A percentile compares a stretch with the other conserved stretches of the same genome.
phyloP scores from a whole-genome alignment of 352 stramenopile genomes.

The Pythium aphanidermatum region DNA sequence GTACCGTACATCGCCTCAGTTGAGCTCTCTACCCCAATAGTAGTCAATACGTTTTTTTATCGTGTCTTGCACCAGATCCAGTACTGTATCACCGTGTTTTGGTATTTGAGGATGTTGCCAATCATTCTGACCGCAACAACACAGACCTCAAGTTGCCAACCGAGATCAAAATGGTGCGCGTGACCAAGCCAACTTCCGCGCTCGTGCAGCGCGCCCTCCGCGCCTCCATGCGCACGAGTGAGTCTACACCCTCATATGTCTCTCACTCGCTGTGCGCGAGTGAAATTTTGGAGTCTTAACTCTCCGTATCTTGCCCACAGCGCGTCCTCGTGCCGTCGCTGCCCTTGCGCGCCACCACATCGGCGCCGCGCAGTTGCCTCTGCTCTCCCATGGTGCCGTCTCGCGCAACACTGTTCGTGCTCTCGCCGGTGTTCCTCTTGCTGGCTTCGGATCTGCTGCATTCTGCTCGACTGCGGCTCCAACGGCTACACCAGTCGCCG shows the following conservation, averaged over 20 bases:
- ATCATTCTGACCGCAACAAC: constrained; percentile 1
- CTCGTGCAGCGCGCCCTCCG: constrained; percentile 15
- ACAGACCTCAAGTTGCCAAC: background rate
- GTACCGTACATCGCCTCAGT: constrained; percentile 19
- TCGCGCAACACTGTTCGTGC: background rate
- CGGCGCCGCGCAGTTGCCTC: constrained; percentile 11
- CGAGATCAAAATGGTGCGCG: constrained; percentile 10
- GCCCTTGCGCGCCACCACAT: constrained; percentile 3
- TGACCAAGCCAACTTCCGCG: constrained; percentile 8
- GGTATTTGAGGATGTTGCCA: background rate
- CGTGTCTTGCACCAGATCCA: constrained; percentile 1
- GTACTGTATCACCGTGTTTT: background rate
- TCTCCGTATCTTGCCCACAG: background rate
- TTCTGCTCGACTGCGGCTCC: constrained; percentile 22
- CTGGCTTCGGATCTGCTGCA: constrained; percentile 7
- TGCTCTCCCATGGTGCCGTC: constrained; percentile 5
- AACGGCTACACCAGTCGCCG: constrained; percentile 19
- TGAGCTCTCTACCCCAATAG: background rate
- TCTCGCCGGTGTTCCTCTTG: constrained; percentile 4
- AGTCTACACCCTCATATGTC: no score
- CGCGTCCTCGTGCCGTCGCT: background rate
- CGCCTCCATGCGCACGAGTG: constrained; percentile 2
- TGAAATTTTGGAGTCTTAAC: background rate
- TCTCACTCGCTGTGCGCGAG: no score
- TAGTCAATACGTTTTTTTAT: background rate